A percentile compares a stretch with the other conserved stretches of the same genome.
These are phyloP conservation scores for Talaromyces rugulosus DNA, from an alignment of 2,329 filamentous ascomycete species.

Conservation along the genomic window DNA sequence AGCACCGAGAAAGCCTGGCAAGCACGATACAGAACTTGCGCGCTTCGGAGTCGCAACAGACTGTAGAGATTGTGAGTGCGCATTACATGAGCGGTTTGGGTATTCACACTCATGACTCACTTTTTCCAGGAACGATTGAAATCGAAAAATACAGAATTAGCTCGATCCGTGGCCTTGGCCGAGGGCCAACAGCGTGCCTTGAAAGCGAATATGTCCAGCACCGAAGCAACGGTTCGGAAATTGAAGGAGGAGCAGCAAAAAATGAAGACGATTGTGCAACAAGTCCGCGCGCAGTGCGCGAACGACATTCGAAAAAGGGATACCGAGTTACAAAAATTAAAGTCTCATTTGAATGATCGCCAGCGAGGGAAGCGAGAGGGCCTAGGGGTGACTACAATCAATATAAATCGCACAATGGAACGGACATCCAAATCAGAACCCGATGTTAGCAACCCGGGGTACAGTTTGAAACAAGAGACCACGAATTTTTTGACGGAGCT, in stretches of 20 bases:
- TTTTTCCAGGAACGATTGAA: slow-evolving; percentile 47
- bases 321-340: slow-evolving; percentile 80
- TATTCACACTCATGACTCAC: neutral
- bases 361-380: slow-evolving; percentile 55
- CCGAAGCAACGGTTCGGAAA: slow-evolving; percentile 69
- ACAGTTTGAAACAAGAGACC: slow-evolving; percentile 78
- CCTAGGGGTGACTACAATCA: slow-evolving; percentile 47
- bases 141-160: slow-evolving; percentile 52
- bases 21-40: slow-evolving; percentile 72
- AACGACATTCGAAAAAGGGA: slow-evolving; percentile 90
- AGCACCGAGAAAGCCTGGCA: slow-evolving; percentile 79
- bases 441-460: slow-evolving; percentile 52
- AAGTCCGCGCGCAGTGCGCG: slow-evolving; percentile 80
- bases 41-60: slow-evolving; percentile 69
- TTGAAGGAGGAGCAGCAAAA: slow-evolving; percentile 79
- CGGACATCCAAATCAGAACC: slow-evolving; percentile 30
- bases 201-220: slow-evolving; percentile 65
- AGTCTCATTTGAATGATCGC: slow-evolving; percentile 75
- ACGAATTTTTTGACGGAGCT: slow-evolving; percentile 85
- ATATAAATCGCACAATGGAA: slow-evolving; percentile 39
- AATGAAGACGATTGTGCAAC: slow-evolving; percentile 73
- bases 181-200: slow-evolving; percentile 69
- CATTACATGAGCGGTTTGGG: slow-evolving; percentile 11
- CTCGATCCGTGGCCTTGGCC: slow-evolving; percentile 53
- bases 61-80: slow-evolving; percentile 60